These are phyloP conservation scores for Leccinum rimulosum DNA, from an alignment of 768 basidiomycete genomes.

Conservation along the genomic window DNA sequence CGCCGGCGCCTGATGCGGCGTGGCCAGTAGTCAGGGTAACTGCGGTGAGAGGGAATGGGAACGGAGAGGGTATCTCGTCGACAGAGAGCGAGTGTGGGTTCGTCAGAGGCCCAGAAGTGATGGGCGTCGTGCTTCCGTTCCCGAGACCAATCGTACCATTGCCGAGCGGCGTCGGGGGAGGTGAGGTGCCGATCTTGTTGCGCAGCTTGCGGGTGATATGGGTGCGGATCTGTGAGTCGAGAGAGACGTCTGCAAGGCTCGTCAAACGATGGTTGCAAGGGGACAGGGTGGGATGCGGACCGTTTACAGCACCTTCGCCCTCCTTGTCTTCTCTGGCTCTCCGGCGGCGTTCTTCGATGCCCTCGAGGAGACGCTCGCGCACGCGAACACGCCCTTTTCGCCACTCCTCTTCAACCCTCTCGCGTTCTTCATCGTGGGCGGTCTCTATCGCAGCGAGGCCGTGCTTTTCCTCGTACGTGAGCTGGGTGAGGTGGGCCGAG, in stretches of 20 bases:
- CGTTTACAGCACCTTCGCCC: slow-evolving; percentile 76
- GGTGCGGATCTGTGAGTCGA: slow-evolving; percentile 63
- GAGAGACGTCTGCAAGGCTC: slow-evolving; percentile 55
- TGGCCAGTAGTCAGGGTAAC: slow-evolving; percentile 41
- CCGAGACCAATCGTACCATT: slow-evolving; percentile 33
- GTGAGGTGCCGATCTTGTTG: slow-evolving; percentile 76
- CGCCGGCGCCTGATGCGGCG: slow-evolving; percentile 33
- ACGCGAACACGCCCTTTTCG: slow-evolving; percentile 70
- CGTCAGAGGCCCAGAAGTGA: slow-evolving; percentile 40
- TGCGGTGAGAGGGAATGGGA: slow-evolving; percentile 70
- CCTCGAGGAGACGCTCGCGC: slow-evolving; percentile 74
- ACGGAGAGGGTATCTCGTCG: slow-evolving; percentile 84
- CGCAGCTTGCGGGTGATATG: slow-evolving; percentile 76
- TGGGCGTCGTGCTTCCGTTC: slow-evolving; percentile 49
- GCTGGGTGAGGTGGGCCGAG: slow-evolving; percentile 66
- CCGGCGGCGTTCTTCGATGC: slow-evolving; percentile 77
- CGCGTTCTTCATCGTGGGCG: slow-evolving; percentile 76
- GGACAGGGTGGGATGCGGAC: slow-evolving; percentile 26
- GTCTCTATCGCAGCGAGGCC: slow-evolving; percentile 63
- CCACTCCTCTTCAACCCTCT: slow-evolving; percentile 82
- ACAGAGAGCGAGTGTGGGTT: slow-evolving; percentile 68
- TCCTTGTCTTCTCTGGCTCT: slow-evolving; percentile 87
- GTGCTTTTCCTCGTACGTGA: slow-evolving; percentile 65
- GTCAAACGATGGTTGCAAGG: slow-evolving; percentile 2
- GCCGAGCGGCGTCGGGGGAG: slow-evolving; percentile 70